Conservation (phyloP, 306 rosid species). For the Fragaria vesca region DNA sequence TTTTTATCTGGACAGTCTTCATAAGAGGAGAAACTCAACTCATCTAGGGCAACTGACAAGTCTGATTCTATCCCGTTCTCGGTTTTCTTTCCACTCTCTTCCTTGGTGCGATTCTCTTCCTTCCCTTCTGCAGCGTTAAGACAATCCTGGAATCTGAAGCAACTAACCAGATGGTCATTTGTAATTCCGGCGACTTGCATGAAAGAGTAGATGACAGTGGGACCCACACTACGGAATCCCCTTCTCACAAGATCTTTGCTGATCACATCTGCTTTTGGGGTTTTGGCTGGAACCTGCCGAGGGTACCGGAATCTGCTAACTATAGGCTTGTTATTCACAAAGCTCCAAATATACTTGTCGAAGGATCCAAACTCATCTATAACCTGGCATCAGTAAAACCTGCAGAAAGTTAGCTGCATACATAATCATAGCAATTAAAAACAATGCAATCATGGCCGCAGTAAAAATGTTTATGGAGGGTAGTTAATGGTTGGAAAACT, state of each 20-base stretch:
- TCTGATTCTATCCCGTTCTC: slow-evolving; percentile 45
- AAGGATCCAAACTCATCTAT: slow-evolving; percentile 71
- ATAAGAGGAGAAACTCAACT: slow-evolving; percentile 54
- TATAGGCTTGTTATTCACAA: slow-evolving; percentile 70
- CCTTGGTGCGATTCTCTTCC: slow-evolving; percentile 43
- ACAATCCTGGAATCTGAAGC: slow-evolving; percentile 81
- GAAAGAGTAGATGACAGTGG: slow-evolving; percentile 71
- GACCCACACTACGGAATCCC: slow-evolving; percentile 76
- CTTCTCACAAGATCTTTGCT: slow-evolving; percentile 77
- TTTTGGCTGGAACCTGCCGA: slow-evolving; percentile 74
- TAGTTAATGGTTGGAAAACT: slow-evolving; percentile 31
- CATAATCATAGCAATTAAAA: slow-evolving; percentile 32
- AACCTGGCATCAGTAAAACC: slow-evolving; percentile 72
- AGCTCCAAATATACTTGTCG: slow-evolving; percentile 74
- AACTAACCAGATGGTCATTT: slow-evolving; percentile 70
- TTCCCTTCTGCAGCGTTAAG: slow-evolving; percentile 52
- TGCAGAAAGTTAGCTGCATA: slow-evolving; percentile 60
- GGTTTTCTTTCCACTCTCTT: slow-evolving; percentile 33
- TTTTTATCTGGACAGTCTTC: neutral
- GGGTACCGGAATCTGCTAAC: slow-evolving; percentile 72
- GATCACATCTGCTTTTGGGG: slow-evolving; percentile 77
- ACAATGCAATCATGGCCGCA: slow-evolving; percentile 30
- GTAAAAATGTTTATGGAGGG: slow-evolving; percentile 18
- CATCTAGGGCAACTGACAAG: slow-evolving; percentile 55
- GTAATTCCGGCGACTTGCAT: slow-evolving; percentile 76